phyloP scores from a whole-genome alignment of 345 rosid genomes.

The Rhodamnia argentea region DNA sequence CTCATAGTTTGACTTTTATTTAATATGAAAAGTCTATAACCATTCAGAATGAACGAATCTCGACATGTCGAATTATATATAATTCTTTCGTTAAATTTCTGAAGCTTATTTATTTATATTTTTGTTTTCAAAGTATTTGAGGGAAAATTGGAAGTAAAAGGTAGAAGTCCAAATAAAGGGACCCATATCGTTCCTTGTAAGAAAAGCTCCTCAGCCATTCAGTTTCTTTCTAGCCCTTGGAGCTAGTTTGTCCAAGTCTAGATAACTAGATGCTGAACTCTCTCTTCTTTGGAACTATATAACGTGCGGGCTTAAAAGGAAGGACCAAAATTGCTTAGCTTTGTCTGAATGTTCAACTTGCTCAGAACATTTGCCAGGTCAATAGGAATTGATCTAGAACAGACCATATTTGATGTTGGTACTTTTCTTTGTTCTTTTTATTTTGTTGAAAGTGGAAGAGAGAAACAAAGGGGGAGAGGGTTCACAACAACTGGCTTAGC shows the following conservation, averaged over 20 bases:
- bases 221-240: neutral
- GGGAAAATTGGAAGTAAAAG: neutral
- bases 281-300: neutral
- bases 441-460: neutral
- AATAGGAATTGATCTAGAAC: neutral
- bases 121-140: neutral
- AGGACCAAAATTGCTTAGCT: neutral
- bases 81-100: neutral
- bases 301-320: neutral
- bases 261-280: neutral
- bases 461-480: neutral
- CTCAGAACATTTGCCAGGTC: neutral
- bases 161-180: neutral
- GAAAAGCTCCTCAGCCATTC: neutral
- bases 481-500: neutral
- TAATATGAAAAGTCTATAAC: neutral
- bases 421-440: neutral
- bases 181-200: neutral
- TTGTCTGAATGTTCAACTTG: neutral
- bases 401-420: neutral
- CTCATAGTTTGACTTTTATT: neutral
- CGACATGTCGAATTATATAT: neutral
- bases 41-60: neutral
- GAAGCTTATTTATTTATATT: neutral
- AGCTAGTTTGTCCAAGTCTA: neutral